These are phyloP conservation scores for Aspergillus mulundensis DNA, from an alignment of 495 filamentous ascomycete species.

Conservation along the genomic window DNA sequence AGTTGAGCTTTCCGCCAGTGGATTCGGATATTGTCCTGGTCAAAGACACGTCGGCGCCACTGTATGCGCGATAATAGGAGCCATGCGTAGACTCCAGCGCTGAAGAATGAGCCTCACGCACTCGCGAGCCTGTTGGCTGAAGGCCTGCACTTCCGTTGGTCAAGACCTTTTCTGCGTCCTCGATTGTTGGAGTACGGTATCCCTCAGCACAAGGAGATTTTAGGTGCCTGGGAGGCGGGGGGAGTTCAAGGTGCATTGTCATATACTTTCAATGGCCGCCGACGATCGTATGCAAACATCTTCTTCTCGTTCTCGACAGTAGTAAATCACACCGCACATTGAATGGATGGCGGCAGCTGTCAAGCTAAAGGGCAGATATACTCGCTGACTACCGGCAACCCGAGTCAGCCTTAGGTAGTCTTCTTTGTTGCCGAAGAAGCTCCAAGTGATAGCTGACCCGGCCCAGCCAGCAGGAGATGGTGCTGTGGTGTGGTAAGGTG, in stretches of 20 bases:
- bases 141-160: conserved; percentile 9
- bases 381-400: background rate
- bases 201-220: conserved; percentile 43
- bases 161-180: conserved; percentile 37
- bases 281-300: background rate
- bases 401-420: background rate
- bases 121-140: conserved; percentile 6
- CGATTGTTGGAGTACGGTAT: conserved; percentile 48
- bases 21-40: conserved; percentile 15
- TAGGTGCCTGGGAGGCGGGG: conserved; percentile 36
- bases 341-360: background rate
- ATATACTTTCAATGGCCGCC: background rate
- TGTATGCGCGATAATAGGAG: conserved; percentile 20
- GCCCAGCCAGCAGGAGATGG: too few species aligned
- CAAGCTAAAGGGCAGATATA: background rate
- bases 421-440: too few species aligned
- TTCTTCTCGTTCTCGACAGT: background rate
- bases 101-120: conserved; percentile 32
- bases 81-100: conserved; percentile 29
- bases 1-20: conserved; percentile 28
- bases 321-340: background rate
- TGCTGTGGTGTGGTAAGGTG: too few species aligned
- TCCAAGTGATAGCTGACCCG: too few species aligned
- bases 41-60: conserved; percentile 12
- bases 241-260: conserved; percentile 25